These are phyloP conservation scores for Ceraceosorus guamensis DNA, from an alignment of 1,284 basidiomycete species.

Conservation along the genomic window DNA sequence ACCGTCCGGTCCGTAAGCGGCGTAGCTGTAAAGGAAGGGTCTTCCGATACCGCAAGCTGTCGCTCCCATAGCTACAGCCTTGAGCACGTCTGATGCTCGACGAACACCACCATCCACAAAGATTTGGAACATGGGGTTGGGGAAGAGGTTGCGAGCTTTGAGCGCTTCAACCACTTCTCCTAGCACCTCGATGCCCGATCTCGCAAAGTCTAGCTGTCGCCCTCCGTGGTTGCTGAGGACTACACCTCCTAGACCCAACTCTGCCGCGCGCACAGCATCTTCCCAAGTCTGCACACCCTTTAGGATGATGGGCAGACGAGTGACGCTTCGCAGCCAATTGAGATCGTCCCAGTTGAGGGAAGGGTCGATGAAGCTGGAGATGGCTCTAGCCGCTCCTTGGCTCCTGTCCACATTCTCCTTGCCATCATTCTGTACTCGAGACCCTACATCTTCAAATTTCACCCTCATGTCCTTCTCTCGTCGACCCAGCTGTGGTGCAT, in stretches of 20 bases:
- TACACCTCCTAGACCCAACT: slow-evolving; percentile 66
- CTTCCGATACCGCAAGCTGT: slow-evolving; percentile 64
- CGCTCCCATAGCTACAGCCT: slow-evolving; percentile 84
- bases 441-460: slow-evolving; percentile 72
- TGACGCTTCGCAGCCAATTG: slow-evolving; percentile 78
- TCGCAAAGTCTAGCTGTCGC: slow-evolving; percentile 81
- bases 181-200: slow-evolving; percentile 81
- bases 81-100: slow-evolving; percentile 69
- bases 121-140: slow-evolving; percentile 65
- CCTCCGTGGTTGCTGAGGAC: slow-evolving; percentile 69
- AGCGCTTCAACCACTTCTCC: slow-evolving; percentile 75
- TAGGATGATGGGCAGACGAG: slow-evolving; percentile 70
- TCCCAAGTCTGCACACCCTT: slow-evolving; percentile 53
- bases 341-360: slow-evolving; percentile 78
- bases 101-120: slow-evolving; percentile 89
- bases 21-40: slow-evolving; percentile 17
- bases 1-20: slow-evolving; percentile 13
- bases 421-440: slow-evolving; percentile 32
- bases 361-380: slow-evolving; percentile 90
- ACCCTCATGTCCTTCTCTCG: slow-evolving; percentile 89
- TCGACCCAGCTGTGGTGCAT: slow-evolving; percentile 83
- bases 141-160: slow-evolving; percentile 58
- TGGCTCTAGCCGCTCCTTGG: slow-evolving; percentile 88
- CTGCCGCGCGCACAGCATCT: slow-evolving; percentile 71
- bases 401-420: slow-evolving; percentile 66